Base-by-base conservation (phyloP, 2,329 filamentous ascomycete genomes). In the Xylaria sp. region DNA sequence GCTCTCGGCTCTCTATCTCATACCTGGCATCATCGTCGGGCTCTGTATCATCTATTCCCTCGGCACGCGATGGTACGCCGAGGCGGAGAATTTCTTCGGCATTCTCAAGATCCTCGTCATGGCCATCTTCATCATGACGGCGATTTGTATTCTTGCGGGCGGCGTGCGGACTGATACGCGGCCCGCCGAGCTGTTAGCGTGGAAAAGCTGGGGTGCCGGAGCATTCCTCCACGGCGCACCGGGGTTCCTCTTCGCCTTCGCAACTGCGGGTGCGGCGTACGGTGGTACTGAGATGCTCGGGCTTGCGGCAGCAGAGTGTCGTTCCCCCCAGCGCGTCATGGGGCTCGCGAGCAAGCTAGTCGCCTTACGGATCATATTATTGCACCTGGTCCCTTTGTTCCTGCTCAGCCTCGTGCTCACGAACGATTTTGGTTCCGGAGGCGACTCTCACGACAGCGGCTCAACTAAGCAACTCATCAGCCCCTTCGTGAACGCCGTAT, bases 51-150 rank as follows among this genome's bases (percentile, higher is more conserved):
- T 82, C 54, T 78, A 82, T 55, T 70, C 81, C 28, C 81, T 81
- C 47, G 83, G 83, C 1, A 80, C 83, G 7, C 73, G 70, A 43
- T 78, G 78, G 64, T 82, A 78, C 63, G 80, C 72, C 65, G 80
- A 79, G 72, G 78, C 83, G 37, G 84, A 87, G 69, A 84, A 85
- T 58, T 67, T 80, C 15, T 80, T 86, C n/a, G 79, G 79, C 31
- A 73, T 81, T 9, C 78, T 84, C 62, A 86, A 86, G 69, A 77
- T 85, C 60, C 62, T 77, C 31, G 83, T 84, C 33, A 77, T 83
- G 66, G 73, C 82, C 23, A 82, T 83, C 17, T 89, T 88, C 73
- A 84, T 88, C 64, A 76, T 88, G 57, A 75, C 85, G 4, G 83
- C 82, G 15, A 80, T 86, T 53, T 77, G 85, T 55, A 79, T 86